Evolutionary conservation across 306 rosid genomes (phyloP).

Genomic region (Vigna hirtella): DNA sequence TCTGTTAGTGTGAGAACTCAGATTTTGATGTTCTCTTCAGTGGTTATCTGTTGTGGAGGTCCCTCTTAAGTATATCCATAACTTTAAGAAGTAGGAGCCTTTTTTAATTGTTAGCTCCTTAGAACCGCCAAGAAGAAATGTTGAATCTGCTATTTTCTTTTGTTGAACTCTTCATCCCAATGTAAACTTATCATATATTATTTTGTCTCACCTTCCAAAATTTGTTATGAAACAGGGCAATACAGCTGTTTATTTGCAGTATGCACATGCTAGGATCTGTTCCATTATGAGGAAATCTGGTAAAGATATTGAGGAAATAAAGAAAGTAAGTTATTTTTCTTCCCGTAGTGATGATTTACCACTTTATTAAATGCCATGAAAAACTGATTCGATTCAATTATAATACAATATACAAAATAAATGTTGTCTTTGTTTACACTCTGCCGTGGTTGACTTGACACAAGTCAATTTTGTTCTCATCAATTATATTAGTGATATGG

Average conservation of each 20-base stretch:
- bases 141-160: not conserved
- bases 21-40: no score
- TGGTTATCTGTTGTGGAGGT: no score
- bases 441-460: conserved; percentile 6
- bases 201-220: conserved; percentile 20
- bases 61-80: no score
- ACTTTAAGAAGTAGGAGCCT: no score
- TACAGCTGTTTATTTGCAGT: conserved; percentile 89
- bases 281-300: conserved; percentile 93
- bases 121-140: not conserved
- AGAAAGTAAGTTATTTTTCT: conserved; percentile 61
- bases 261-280: conserved; percentile 94
- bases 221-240: conserved; percentile 72
- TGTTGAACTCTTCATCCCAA: not conserved
- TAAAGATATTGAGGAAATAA: conserved; percentile 79
- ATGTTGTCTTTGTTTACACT: no score
- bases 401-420: no score
- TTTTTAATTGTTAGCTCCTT: not conserved
- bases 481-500: not conserved
- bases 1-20: no score
- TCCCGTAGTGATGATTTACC: not conserved
- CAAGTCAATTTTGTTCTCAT: conserved; percentile 3
- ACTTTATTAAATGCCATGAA: not conserved
- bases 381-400: no score
- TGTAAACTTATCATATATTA: not conserved